Evolutionary conservation across 228 moss, liverwort and hornwort species (phyloP).

Genomic region (Sphagnum magellanicum): DNA sequence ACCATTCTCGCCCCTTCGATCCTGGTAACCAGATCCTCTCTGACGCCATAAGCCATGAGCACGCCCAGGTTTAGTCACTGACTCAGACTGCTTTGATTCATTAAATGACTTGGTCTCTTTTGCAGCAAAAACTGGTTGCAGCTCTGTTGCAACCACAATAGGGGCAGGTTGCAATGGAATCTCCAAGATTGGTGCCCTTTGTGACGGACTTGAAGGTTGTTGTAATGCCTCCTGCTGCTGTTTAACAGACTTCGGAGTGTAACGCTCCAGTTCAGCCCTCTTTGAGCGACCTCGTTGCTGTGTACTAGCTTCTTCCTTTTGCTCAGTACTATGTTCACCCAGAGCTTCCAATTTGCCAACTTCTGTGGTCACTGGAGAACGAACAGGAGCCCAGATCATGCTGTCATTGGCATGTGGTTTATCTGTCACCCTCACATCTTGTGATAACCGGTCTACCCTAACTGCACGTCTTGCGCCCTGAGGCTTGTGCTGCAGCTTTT

Average conservation of each 20-base stretch:
- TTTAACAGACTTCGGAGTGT: constrained; percentile 87
- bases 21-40: constrained; percentile 46
- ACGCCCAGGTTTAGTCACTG: constrained; percentile 46
- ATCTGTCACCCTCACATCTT: constrained; percentile 71
- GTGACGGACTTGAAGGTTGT: constrained; percentile 13
- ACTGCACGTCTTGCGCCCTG: constrained; percentile 46
- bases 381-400: constrained; percentile 95
- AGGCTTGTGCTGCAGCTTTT: constrained; percentile 61
- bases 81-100: constrained; percentile 44
- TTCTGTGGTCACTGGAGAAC: constrained; percentile 35
- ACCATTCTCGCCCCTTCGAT: constrained; percentile 31
- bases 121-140: neutral
- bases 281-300: constrained; percentile 69
- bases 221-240: constrained; percentile 54
- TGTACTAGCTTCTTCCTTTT: constrained; percentile 60
- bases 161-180: neutral
- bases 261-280: constrained; percentile 93
- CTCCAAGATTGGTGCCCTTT: constrained; percentile 5
- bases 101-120: constrained; percentile 28
- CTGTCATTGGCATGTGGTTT: constrained; percentile 69
- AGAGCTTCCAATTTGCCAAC: constrained; percentile 26
- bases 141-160: neutral
- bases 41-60: constrained; percentile 75
- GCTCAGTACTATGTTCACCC: constrained; percentile 10
- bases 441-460: constrained; percentile 53